Evolutionary conservation across 2,329 filamentous ascomycete species (phyloP).

Genomic region (Diaporthe batatas): DNA sequence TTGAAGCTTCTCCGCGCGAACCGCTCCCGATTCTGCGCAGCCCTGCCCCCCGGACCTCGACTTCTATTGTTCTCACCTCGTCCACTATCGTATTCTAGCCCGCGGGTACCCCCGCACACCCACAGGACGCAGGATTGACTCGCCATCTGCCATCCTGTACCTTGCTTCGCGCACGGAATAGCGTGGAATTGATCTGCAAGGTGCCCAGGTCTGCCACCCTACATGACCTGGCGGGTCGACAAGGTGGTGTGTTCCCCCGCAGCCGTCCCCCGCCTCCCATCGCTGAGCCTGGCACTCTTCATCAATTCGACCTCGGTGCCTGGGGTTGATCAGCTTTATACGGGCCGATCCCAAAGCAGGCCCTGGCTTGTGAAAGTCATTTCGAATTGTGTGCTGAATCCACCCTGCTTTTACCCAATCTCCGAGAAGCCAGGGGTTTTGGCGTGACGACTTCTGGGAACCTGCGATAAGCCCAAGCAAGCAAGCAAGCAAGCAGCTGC

Average conservation of each 20-base stretch:
- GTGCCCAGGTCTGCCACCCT: constrained; percentile 28
- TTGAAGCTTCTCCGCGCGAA: constrained; percentile 10
- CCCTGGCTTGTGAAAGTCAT: constrained; percentile 42
- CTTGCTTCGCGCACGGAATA: constrained; percentile 26
- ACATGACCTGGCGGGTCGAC: constrained; percentile 7
- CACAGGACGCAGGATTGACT: background rate
- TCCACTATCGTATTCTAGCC: constrained; percentile 10
- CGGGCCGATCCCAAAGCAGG: constrained; percentile 20
- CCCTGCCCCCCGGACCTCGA: background rate
- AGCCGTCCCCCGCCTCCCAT: constrained; percentile 28
- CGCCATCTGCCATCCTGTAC: constrained; percentile 5
- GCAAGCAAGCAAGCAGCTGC: background rate
- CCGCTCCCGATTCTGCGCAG: background rate
- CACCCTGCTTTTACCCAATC: constrained; percentile 2
- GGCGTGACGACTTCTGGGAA: constrained; percentile 8
- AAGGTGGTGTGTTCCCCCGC: constrained; percentile 31
- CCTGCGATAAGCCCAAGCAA: background rate
- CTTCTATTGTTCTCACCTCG: background rate
- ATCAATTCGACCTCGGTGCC: constrained; percentile 38
- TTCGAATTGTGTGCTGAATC: constrained; percentile 9
- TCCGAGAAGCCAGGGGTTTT: constrained; percentile 1
- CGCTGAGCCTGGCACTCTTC: constrained; percentile 1
- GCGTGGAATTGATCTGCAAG: constrained; percentile 16
- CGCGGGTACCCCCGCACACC: constrained; percentile 22
- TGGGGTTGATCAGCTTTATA: constrained; percentile 38